A percentile compares a stretch with the other conserved stretches of the same genome.
Evolutionary conservation across 139 green algal genomes (phyloP).

Genomic region (Ostreobium quekettii): DNA sequence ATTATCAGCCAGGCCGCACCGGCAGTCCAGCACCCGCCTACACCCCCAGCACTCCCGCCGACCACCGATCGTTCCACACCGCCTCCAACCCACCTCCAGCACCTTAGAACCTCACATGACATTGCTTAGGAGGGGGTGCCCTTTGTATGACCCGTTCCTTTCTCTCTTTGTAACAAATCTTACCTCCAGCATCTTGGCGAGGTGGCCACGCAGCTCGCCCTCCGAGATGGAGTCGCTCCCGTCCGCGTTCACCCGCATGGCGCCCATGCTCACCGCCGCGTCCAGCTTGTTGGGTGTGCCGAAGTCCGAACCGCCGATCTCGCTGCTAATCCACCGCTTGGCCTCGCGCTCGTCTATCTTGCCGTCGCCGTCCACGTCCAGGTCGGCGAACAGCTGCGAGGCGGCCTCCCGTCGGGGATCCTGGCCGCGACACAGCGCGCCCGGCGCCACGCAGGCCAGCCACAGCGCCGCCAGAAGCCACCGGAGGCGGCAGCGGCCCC

Average conservation of each 20-base stretch:
- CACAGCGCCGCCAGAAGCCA: too few relatives aligned
- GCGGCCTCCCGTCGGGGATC: too few relatives aligned
- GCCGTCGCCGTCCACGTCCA: conserved; percentile 33
- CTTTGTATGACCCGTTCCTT: too few relatives aligned
- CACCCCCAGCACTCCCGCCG: neutral
- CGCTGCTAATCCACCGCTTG: conserved; percentile 21
- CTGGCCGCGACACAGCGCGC: too few relatives aligned
- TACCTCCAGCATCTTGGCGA: conserved; percentile 31
- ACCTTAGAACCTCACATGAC: too few relatives aligned
- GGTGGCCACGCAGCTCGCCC: conserved; percentile 32
- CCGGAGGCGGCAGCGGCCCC: too few relatives aligned
- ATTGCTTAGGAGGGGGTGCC: too few relatives aligned
- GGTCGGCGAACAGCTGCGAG: conserved; percentile 24
- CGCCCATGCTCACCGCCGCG: conserved; percentile 25
- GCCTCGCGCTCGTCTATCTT: conserved; percentile 27
- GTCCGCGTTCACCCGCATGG: conserved; percentile 32
- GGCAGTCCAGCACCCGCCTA: too few relatives aligned
- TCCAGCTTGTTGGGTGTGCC: conserved; percentile 22
- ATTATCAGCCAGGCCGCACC: too few relatives aligned
- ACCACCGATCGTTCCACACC: neutral
- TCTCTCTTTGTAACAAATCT: too few relatives aligned
- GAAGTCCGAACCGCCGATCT: conserved; percentile 32
- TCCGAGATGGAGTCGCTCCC: conserved; percentile 23
- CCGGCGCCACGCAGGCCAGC: too few relatives aligned
- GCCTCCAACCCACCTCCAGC: neutral